Evolutionary conservation across 345 rosid species (phyloP).

Genomic region (Ceriops tagal): DNA sequence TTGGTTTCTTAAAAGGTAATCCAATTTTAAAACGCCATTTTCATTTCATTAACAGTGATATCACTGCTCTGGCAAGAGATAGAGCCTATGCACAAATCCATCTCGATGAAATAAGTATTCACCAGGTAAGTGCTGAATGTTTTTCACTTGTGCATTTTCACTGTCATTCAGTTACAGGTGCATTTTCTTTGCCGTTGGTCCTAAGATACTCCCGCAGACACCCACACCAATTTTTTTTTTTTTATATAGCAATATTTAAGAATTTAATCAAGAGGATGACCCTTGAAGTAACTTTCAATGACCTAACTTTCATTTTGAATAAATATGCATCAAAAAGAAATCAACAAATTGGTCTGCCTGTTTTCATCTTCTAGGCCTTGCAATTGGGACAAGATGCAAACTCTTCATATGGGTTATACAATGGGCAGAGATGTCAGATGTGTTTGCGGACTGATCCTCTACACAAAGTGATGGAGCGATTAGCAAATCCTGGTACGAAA

Average conservation of each 20-base stretch:
- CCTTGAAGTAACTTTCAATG: background rate
- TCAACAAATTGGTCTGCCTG: background rate
- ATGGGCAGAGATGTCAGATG: slow-evolving; percentile 80
- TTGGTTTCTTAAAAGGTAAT: too few species aligned
- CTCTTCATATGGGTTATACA: slow-evolving; percentile 43
- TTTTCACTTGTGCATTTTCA: slow-evolving; percentile 3
- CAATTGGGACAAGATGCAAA: slow-evolving; percentile 72
- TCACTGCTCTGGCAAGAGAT: slow-evolving; percentile 84
- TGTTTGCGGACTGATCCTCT: slow-evolving; percentile 75
- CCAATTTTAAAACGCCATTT: background rate
- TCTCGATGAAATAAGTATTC: slow-evolving; percentile 86
- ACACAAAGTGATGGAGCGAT: slow-evolving; percentile 76
- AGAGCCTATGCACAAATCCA: slow-evolving; percentile 87
- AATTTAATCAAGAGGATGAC: background rate
- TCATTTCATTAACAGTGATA: slow-evolving; percentile 48
- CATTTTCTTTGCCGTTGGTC: background rate
- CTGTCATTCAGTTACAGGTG: background rate
- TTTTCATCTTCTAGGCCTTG: slow-evolving; percentile 46
- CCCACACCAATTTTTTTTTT: background rate
- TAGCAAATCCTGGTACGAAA: slow-evolving; percentile 60
- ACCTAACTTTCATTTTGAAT: background rate
- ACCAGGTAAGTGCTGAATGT: slow-evolving; percentile 53
- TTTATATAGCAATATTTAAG: background rate
- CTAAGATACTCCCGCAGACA: background rate
- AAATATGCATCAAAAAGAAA: background rate